Conservation (phyloP, 2,329 filamentous ascomycete species). For the Alternaria arbusti region DNA sequence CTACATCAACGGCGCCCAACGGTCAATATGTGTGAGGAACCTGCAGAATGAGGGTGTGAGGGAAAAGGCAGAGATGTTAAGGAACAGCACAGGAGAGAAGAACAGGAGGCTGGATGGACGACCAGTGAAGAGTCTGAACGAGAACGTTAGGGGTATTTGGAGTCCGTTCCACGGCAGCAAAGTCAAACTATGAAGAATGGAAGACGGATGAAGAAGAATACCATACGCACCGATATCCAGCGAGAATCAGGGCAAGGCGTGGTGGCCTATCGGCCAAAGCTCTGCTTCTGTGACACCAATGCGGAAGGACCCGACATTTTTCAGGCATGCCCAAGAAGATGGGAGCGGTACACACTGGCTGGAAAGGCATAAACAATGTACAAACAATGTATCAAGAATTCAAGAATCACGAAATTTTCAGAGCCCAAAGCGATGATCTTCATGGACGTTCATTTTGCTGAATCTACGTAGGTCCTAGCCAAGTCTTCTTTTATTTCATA, state of each 20-base stretch:
- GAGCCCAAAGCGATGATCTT: neutral
- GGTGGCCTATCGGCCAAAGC: neutral
- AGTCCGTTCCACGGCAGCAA: conserved; percentile 66
- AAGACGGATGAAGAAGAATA: neutral
- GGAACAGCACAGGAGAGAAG: conserved; percentile 79
- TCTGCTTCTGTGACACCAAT: neutral
- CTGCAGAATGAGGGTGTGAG: conserved; percentile 80
- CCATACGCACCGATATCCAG: neutral
- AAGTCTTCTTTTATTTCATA: neutral
- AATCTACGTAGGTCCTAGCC: neutral
- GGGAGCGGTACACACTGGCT: neutral
- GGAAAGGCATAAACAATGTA: conserved; percentile 26
- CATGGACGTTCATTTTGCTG: conserved; percentile 10
- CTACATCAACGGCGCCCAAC: conserved; percentile 89
- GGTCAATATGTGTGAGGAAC: conserved; percentile 88
- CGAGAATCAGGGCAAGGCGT: neutral
- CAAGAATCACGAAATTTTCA: neutral
- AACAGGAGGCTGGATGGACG: conserved; percentile 62
- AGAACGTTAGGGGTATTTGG: conserved; percentile 71
- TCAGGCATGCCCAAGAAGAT: neutral
- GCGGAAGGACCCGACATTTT: neutral
- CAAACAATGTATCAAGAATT: conserved; percentile 24
- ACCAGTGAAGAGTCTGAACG: conserved; percentile 66
- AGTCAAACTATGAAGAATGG: conserved; percentile 31
- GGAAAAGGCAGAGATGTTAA: conserved; percentile 76